Base-by-base conservation (phyloP, 257 asterid species). In the Pogostemon cablin region DNA sequence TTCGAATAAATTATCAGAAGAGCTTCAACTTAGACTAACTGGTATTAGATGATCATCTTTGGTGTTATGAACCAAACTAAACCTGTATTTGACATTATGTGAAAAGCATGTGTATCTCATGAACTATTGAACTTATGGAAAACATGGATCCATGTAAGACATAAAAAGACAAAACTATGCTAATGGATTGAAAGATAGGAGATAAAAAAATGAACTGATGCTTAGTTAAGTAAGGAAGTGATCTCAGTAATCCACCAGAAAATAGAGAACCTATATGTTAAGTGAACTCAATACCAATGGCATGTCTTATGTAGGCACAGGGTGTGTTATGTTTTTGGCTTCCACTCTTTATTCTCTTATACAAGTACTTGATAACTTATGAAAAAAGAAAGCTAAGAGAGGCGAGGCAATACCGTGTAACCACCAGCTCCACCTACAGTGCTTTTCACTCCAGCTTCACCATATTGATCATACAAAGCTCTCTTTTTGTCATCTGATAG, bases 401-500 rank as follows among this genome's bases (percentile, higher is more conserved):
- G 46, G 52, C 15, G 58, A 61, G 65, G 35, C 41, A 75, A 71
- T 89, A 95, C 99, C 96, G 98, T 84, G 78, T 91, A 95, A 77
- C 96, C 83, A 62, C 93, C 96, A 7, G 85, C 84, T 82, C 97
- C 97, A 48, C 99, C 98, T 47, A 87, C 87, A 25, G 86, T 67
- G 81, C 95, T 86, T 77, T 81, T 95, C 72, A 95, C 88, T 78
- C 99, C 98, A 75, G 96, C 99, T 83, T 89, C 99, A 77, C 98
- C 99, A 80, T 95, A 91, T 81, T 81, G 96, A 85, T 95, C 99
- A 67, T 95, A 95, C 70, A 91, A 57, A 50, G 97, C 90, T 87
- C 99, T 90, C 82, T 91, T 91, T 82, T 91, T 79, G 87, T 95
- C 99, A 80, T 95, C 99, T 85, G 98, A 95, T 83, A 91, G 87